Evolutionary conservation across 2,329 filamentous ascomycete species (phyloP).

Genomic region (Colletotrichum tropicicola): DNA sequence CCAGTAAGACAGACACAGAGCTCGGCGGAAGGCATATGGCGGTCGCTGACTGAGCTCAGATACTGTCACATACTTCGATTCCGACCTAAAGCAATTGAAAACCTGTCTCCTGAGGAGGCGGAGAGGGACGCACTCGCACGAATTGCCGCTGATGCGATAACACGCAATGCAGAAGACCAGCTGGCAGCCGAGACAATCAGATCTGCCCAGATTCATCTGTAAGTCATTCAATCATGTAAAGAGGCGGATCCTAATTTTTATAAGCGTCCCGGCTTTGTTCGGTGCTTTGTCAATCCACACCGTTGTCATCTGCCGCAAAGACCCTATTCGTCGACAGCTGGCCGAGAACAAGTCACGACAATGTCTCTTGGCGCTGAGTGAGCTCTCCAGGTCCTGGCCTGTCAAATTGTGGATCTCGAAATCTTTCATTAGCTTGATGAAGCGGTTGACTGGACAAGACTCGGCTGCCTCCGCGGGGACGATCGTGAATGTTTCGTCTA

Average conservation of each 20-base stretch:
- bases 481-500: neutral
- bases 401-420: constrained; percentile 12
- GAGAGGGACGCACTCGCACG: constrained; percentile 5
- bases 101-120: neutral
- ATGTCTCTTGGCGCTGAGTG: constrained; percentile 5
- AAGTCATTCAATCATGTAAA: neutral
- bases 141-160: constrained; percentile 11
- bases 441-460: constrained; percentile 8
- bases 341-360: constrained; percentile 18
- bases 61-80: constrained; percentile 12
- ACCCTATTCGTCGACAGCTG: neutral
- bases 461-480: neutral
- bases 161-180: constrained; percentile 20
- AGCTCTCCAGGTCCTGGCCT: constrained; percentile 19
- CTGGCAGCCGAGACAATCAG: neutral
- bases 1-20: neutral
- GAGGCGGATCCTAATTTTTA: neutral
- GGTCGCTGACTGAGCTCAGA: neutral
- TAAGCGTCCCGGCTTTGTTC: constrained; percentile 13
- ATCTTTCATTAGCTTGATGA: constrained; percentile 5
- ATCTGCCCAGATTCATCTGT: constrained; percentile 8
- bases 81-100: neutral
- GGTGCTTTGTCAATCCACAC: constrained; percentile 15
- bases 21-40: fast-evolving
- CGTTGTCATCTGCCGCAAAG: constrained; percentile 8